Conservation (phyloP, 176 grass and related monocot genomes). For the Pharus latifolius region DNA sequence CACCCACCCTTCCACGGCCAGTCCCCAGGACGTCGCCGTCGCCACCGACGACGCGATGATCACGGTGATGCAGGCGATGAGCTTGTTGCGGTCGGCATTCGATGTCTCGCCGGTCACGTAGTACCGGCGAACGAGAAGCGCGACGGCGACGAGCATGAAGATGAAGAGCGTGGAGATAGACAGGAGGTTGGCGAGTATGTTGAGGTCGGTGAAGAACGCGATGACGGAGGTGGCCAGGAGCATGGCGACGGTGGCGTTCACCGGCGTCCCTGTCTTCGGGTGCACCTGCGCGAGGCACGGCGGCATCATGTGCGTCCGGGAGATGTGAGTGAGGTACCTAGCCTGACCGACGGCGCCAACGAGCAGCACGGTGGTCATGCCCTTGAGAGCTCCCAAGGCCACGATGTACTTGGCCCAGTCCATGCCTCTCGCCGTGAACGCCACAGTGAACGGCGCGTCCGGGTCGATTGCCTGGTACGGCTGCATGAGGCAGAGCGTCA, state of each 20-base stretch:
- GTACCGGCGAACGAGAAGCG: conserved; percentile 46
- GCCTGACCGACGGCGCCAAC: conserved; percentile 54
- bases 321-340: conserved; percentile 55
- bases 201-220: conserved; percentile 52
- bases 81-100: conserved; percentile 16
- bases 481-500: conserved; percentile 56
- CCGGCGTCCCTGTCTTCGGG: conserved; percentile 33
- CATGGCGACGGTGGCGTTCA: conserved; percentile 57
- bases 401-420: conserved; percentile 69
- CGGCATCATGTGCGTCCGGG: conserved; percentile 52
- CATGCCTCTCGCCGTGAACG: conserved; percentile 32
- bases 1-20: conserved; percentile 12
- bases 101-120: conserved; percentile 46
- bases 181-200: conserved; percentile 44
- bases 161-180: conserved; percentile 79
- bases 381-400: conserved; percentile 64
- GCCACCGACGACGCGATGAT: conserved; percentile 31
- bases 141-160: conserved; percentile 59
- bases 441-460: conserved; percentile 60
- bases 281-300: conserved; percentile 46
- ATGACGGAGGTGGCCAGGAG: conserved; percentile 46
- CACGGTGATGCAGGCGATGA: conserved; percentile 10
- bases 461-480: conserved; percentile 25
- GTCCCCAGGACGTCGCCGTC: conserved; percentile 19
- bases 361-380: conserved; percentile 70